A percentile compares a stretch with the other conserved stretches of the same genome.
Conservation (phyloP, 1,139 yeast genomes). For the Magnusiomyces suaveolens region DNA sequence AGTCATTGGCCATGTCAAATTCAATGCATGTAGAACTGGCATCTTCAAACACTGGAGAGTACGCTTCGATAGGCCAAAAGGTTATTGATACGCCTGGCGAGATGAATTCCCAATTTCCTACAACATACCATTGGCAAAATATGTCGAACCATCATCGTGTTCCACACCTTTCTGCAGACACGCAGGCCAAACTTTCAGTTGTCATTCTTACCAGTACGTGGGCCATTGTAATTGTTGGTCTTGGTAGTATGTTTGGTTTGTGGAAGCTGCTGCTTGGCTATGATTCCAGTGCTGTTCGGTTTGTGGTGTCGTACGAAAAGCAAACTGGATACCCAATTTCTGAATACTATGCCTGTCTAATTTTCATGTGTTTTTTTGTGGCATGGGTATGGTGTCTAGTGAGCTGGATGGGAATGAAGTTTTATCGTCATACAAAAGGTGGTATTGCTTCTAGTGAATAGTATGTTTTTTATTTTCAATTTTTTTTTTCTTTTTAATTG, state of each 20-base stretch:
- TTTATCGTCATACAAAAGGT: slow-evolving; percentile 68
- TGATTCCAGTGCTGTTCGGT: not conserved
- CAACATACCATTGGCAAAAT: not conserved
- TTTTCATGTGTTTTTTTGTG: slow-evolving; percentile 45
- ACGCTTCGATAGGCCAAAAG: not conserved
- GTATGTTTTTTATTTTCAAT: not conserved
- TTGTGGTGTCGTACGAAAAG: slow-evolving; percentile 22
- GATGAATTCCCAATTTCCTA: not conserved
- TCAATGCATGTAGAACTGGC: no score
- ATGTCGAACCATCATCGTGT: not conserved
- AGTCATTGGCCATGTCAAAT: no score
- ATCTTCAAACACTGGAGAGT: no score
- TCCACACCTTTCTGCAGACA: not conserved
- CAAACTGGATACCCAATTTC: slow-evolving; percentile 33
- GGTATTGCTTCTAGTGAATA: slow-evolving; percentile 18
- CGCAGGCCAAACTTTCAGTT: not conserved
- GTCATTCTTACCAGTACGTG: slow-evolving; percentile 24
- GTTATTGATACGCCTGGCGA: not conserved
- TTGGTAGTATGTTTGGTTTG: slow-evolving; percentile 25
- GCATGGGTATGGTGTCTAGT: slow-evolving; percentile 69
- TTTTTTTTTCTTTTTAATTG: not conserved
- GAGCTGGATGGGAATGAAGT: slow-evolving; percentile 70
- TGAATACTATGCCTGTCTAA: slow-evolving; percentile 42
- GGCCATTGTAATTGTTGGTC: slow-evolving; percentile 23
- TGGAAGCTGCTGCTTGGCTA: slow-evolving; percentile 14